Evolutionary conservation across 805 yeast species (phyloP), one percentile per base, ranked within the genome.

Genomic region (Jamesozyma lodderae): DNA sequence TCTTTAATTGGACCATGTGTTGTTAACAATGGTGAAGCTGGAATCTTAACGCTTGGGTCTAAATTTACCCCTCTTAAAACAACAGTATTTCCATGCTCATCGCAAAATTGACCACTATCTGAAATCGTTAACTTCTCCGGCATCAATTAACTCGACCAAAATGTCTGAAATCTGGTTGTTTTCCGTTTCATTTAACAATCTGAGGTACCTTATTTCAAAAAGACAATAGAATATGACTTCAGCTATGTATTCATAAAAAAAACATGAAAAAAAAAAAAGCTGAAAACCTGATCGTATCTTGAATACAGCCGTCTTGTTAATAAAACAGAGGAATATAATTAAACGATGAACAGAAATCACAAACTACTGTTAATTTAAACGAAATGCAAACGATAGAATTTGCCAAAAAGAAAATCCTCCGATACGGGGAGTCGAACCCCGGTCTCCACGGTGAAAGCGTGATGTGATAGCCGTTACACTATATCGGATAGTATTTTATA

Each of bases 61-160:
- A 87, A 56, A 55, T 88, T 87, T 44, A 87, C 81, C 1, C 96
- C 96, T 47, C 81, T 76, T 22, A 87, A 61, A 10, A 70, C 67
- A 10, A 86, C 64, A n/a, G 65, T 64, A 30, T 92, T 63, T 1
- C 85, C 86, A 1, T 70, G 44, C 1, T 48, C 42, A 44, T 77
- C 75, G 2, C 73, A 61, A 54, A 88, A 77, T 41, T 71, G 65
- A 4, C 92, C 94, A 18, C 64, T 44, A 2, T 53, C 44, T 37
- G 75, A 77, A 1, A 69, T 50, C 0, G 41, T 33, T 9, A 60
- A 41, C 39, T 49, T 55, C 7, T 56, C 59, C n/a, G 38, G 53
- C 53, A 55, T 46, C 6, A 9, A 25, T 6, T 25, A 22, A 22
- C 15, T 24, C 11, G 18, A 16, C 4, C 9, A 29, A 18, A 29